Conservation (phyloP, 2,329 filamentous ascomycete species). For the Pseudocercospora eumusae region DNA sequence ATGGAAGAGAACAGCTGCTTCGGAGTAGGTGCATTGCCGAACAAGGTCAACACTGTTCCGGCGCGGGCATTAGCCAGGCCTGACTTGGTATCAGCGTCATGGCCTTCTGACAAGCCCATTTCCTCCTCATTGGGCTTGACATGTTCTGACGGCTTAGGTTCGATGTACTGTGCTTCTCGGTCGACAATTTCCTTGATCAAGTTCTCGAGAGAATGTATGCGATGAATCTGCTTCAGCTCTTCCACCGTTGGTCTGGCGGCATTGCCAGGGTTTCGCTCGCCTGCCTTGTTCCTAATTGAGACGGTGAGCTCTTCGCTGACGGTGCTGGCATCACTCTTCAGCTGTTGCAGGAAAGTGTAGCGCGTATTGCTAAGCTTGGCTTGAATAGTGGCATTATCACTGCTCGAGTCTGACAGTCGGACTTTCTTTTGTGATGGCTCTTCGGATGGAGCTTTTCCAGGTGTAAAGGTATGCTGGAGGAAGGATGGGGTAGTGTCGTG, state of each 20-base stretch:
- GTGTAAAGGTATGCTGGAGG: constrained; percentile 43
- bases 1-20: constrained; percentile 86
- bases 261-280: constrained; percentile 23
- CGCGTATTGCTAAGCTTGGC: constrained; percentile 42
- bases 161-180: constrained; percentile 31
- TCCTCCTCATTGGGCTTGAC: constrained; percentile 29
- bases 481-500: constrained; percentile 51
- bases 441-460: constrained; percentile 30
- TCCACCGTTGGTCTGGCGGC: constrained; percentile 40
- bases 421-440: constrained; percentile 51
- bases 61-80: constrained; percentile 37
- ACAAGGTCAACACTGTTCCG: constrained; percentile 70
- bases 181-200: constrained; percentile 35
- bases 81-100: constrained; percentile 1
- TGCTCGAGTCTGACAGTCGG: constrained; percentile 42
- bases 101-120: constrained; percentile 20
- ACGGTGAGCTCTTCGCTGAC: constrained; percentile 45
- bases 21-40: constrained; percentile 71
- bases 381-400: constrained; percentile 42
- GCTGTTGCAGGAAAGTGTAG: constrained; percentile 47
- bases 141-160: constrained; percentile 7
- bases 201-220: constrained; percentile 35
- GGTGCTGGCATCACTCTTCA: constrained; percentile 47
- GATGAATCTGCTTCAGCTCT: constrained; percentile 42
- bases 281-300: constrained; percentile 36